A percentile compares a stretch with the other conserved stretches of the same genome.
Conservation (phyloP, 2,329 filamentous ascomycete genomes). For the Ceratocystis papillata region DNA sequence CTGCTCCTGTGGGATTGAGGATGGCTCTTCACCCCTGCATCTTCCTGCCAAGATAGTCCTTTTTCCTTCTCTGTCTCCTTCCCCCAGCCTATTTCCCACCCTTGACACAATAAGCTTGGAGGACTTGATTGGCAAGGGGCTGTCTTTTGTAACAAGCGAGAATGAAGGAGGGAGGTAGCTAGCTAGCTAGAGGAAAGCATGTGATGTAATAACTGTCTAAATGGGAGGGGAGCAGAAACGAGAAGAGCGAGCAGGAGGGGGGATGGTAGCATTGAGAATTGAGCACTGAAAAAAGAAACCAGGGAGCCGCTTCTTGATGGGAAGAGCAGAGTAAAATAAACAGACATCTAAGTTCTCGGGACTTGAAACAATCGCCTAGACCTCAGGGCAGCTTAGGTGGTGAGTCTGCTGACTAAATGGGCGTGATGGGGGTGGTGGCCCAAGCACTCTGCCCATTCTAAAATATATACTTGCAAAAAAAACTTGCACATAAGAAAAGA, state of each 20-base stretch:
- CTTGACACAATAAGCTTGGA: constrained; percentile 3
- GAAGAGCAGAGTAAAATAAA: not conserved
- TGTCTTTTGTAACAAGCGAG: constrained; percentile 1
- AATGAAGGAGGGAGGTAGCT: not conserved
- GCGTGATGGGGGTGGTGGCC: not conserved
- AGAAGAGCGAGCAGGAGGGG: not conserved
- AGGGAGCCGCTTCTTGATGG: not conserved
- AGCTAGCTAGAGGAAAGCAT: not conserved
- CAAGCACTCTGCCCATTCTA: not conserved
- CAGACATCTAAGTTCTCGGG: not conserved
- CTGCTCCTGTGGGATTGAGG: not conserved
- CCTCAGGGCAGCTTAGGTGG: not conserved
- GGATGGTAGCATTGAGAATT: not conserved
- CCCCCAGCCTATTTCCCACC: not conserved
- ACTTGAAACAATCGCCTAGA: not conserved
- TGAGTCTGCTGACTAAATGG: not conserved
- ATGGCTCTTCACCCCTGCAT: constrained; percentile 4
- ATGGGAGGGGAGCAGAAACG: not conserved
- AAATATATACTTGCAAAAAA: not conserved
- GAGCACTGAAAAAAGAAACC: not conserved
- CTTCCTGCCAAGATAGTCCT: constrained; percentile 6
- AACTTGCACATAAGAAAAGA: not conserved
- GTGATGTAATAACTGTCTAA: not conserved
- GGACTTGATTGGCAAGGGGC: constrained; percentile 9
- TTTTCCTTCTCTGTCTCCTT: not conserved